Evolutionary conservation across 768 basidiomycete genomes (phyloP).

Genomic region (Hortiboletus flavorubellus): DNA sequence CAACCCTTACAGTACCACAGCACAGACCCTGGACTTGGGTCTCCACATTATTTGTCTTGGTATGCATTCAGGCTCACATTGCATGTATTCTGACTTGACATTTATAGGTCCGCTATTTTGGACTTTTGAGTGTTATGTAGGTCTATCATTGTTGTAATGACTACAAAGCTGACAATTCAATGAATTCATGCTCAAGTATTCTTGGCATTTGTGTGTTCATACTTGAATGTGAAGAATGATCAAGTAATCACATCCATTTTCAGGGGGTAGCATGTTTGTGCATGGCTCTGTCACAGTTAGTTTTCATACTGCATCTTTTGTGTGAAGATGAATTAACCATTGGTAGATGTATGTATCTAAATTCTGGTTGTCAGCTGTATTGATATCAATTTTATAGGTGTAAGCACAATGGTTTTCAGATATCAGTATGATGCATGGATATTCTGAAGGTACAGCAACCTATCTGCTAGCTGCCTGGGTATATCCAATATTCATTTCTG

Average conservation of each 20-base stretch:
- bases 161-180: neutral
- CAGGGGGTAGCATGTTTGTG: neutral
- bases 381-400: neutral
- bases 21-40: conserved; percentile 1
- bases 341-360: neutral
- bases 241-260: neutral
- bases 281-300: neutral
- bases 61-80: no score
- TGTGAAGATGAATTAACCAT: neutral
- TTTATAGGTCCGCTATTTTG: no score
- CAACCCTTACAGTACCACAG: neutral
- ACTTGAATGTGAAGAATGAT: neutral
- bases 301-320: neutral
- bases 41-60: no score
- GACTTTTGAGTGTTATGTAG: no score
- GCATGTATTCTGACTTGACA: no score
- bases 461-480: fast-evolving
- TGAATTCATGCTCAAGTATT: neutral
- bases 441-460: neutral
- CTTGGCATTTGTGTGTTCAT: neutral
- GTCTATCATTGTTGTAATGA: no score
- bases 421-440: no score
- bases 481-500: neutral
- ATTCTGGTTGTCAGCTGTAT: neutral
- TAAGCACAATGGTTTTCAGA: neutral